phyloP scores from a whole-genome alignment of 441 rosid species.

The Arabidopsis lyrata region DNA sequence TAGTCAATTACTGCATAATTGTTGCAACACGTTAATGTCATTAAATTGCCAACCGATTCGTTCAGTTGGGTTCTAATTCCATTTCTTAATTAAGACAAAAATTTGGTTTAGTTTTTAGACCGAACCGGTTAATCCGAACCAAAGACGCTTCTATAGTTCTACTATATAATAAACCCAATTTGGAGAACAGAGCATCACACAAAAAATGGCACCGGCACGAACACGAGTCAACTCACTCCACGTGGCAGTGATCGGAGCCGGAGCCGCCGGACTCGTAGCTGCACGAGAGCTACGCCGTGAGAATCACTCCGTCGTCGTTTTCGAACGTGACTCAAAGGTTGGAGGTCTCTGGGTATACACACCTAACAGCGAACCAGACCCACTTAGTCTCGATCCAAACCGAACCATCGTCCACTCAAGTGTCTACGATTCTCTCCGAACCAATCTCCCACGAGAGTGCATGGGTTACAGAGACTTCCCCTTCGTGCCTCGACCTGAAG shows the following conservation, averaged over 20 bases:
- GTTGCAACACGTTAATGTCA: neutral
- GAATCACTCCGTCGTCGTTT: slow-evolving; percentile 61
- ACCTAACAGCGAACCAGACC: slow-evolving; percentile 12
- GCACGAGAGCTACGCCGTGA: slow-evolving; percentile 65
- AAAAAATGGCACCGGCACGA: slow-evolving; percentile 31
- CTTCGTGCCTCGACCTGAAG: slow-evolving; percentile 49
- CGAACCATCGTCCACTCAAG: slow-evolving; percentile 55
- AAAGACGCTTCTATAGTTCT: neutral
- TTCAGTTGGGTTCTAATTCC: neutral
- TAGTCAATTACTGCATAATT: neutral
- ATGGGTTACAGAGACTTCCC: slow-evolving; percentile 79
- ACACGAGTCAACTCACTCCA: slow-evolving; percentile 9
- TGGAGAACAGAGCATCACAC: neutral
- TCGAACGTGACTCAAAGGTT: slow-evolving; percentile 55
- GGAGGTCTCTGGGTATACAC: slow-evolving; percentile 52
- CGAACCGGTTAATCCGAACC: slow-evolving; percentile 4
- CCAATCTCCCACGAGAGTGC: slow-evolving; percentile 72
- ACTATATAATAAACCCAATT: slow-evolving; percentile 1
- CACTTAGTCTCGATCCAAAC: slow-evolving; percentile 41
- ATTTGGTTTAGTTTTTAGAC: neutral
- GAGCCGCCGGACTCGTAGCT: slow-evolving; percentile 79
- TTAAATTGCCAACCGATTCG: neutral
- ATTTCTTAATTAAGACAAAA: neutral
- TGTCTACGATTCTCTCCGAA: slow-evolving; percentile 73
- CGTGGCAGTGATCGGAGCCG: slow-evolving; percentile 81